Conservation (phyloP, 345 rosid species). For the Rhizophora mangle region DNA sequence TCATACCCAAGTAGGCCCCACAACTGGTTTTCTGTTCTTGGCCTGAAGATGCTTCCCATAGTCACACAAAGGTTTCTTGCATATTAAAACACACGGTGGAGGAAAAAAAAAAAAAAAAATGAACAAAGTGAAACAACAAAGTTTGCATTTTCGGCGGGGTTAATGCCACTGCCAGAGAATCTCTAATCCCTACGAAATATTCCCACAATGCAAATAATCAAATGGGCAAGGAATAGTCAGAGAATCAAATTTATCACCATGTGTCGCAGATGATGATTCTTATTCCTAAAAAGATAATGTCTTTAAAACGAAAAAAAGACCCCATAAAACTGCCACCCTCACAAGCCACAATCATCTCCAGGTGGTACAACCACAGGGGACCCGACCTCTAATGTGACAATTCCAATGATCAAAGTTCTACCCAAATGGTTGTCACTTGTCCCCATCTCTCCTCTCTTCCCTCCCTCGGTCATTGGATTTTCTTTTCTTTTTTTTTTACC, state of each 20-base stretch:
- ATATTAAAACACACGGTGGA: neutral
- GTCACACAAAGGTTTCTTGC: neutral
- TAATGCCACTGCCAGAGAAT: neutral
- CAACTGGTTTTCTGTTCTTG: too few species aligned
- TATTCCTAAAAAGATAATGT: neutral
- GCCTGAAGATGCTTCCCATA: neutral
- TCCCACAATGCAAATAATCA: neutral
- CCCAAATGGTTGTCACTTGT: neutral
- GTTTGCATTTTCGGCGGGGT: neutral
- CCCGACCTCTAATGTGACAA: neutral
- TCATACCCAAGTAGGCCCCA: too few species aligned
- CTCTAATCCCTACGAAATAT: conserved; percentile 1
- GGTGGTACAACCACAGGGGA: too few species aligned
- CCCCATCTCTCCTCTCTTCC: neutral
- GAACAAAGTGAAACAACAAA: conserved; percentile 8
- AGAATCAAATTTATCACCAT: neutral
- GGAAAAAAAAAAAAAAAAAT: neutral
- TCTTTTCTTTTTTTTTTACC: neutral
- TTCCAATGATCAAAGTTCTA: neutral
- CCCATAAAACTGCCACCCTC: neutral
- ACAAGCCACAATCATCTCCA: too few species aligned
- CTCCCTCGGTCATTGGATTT: conserved; percentile 12
- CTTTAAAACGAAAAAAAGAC: too few species aligned
- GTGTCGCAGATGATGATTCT: neutral
- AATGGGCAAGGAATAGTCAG: neutral